These are phyloP conservation scores for Coemansia sp. DNA, from an alignment of 192 early-diverging fungal genomes.

Conservation along the genomic window DNA sequence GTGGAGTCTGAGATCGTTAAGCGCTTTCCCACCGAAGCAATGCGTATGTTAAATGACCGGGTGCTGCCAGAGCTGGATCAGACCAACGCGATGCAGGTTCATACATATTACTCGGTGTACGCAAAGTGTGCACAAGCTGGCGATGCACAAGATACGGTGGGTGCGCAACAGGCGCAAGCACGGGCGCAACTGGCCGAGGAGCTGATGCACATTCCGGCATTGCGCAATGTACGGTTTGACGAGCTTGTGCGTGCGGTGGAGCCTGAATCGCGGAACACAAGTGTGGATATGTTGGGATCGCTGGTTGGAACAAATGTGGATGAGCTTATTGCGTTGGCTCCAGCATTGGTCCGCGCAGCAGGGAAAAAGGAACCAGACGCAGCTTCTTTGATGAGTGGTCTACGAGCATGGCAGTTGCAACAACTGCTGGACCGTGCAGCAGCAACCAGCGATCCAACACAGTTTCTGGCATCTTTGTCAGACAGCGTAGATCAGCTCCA, in stretches of 20 bases:
- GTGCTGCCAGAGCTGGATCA: conserved; percentile 31
- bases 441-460: conserved; percentile 4
- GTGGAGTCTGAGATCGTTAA: conserved; percentile 25
- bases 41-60: not conserved
- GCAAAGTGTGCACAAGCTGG: conserved; percentile 1
- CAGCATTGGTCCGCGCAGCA: not conserved
- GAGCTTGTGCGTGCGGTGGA: not conserved
- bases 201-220: not conserved
- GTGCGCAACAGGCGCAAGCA: conserved; percentile 12
- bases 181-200: conserved; percentile 14
- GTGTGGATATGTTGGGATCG: not conserved
- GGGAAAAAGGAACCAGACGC: not conserved
- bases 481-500: conserved; percentile 4
- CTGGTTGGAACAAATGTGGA: not conserved
- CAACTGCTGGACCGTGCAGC: not conserved
- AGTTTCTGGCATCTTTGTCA: conserved; percentile 7
- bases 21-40: conserved; percentile 12
- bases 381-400: not conserved
- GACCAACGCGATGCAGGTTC: conserved; percentile 13
- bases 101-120: conserved; percentile 23
- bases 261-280: not conserved
- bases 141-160: not conserved
- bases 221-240: conserved; percentile 2
- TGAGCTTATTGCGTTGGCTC: not conserved
- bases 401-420: not conserved